These are phyloP conservation scores for Byssochlamys sp. DNA, from an alignment of 2,329 filamentous ascomycete genomes.

Conservation along the genomic window DNA sequence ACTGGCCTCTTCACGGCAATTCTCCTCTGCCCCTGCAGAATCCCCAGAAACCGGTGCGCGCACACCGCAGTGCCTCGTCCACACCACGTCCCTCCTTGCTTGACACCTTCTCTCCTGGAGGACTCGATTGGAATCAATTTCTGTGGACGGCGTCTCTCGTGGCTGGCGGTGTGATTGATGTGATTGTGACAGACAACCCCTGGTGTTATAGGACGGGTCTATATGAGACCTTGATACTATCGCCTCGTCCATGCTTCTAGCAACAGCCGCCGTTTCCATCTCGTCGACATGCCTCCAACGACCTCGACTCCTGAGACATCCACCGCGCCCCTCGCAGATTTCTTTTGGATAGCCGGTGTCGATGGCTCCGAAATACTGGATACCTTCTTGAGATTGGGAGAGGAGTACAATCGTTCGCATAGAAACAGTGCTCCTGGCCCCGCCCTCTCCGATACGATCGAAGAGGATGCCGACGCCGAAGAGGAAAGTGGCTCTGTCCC, in stretches of 20 bases:
- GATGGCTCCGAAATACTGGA: conserved; percentile 39
- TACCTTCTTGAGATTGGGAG: conserved; percentile 32
- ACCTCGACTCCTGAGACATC: conserved; percentile 30
- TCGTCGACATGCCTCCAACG: conserved; percentile 23
- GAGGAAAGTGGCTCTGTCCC: conserved; percentile 32
- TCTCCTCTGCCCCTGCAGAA: background rate
- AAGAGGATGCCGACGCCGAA: conserved; percentile 50
- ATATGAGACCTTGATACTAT: conserved; percentile 5
- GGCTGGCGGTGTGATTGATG: background rate
- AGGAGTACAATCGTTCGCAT: conserved; percentile 30
- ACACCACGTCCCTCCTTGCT: background rate
- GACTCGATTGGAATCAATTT: background rate
- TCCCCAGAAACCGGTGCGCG: background rate
- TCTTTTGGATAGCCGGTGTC: conserved; percentile 53
- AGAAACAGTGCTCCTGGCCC: conserved; percentile 25
- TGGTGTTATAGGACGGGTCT: background rate
- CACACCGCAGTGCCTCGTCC: background rate
- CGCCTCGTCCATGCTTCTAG: conserved; percentile 10
- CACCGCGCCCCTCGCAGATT: conserved; percentile 52
- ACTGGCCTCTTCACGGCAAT: background rate
- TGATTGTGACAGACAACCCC: background rate
- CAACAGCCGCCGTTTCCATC: conserved; percentile 9
- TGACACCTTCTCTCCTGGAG: background rate
- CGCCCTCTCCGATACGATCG: conserved; percentile 48
- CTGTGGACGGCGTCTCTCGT: background rate